Evolutionary conservation across 345 rosid species (phyloP), one percentile per base, ranked within the genome.

Genomic region (Lepidium sativum): DNA sequence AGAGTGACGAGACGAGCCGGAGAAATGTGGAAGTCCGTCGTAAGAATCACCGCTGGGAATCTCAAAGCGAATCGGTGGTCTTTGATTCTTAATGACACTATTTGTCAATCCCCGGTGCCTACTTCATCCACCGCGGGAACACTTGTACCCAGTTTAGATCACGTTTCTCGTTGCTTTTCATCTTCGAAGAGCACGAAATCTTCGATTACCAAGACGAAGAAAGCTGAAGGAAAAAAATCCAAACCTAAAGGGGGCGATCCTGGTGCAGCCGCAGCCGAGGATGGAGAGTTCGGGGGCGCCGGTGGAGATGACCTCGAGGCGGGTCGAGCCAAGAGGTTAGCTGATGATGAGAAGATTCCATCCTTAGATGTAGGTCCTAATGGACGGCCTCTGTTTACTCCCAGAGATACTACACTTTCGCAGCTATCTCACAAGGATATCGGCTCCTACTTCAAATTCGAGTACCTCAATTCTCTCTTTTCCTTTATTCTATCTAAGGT

Each of bases 361-460:
- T 84, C 95, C 15, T 80, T 86, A 4, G 86, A 90, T 65, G 79
- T 84, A 49, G 89, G 96, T 34, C 83, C 84, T 65, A 78, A 82
- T 37, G 80, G 82, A 18, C 77, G 80, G n/a, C 86, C 89, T 48
- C 86, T 94, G 59, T 94, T 94, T 77, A 86, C 97, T 67, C 70
- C 83, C 35, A 59, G 79, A 42, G 64, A 82, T 8, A 66, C 79
- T 13, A 69, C 82, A 0, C 83, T 94, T 33, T 88, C 99, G 45
- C 75, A 70, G 60, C 95, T 90, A 42, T 63, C 89, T 16, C 80
- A 80, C 63, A 75, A 63, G 43, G 92, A 94, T 63, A 42, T 80
- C 23, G 77, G 86, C 74, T 69, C 82, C 73, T 94, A 86, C 85
- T 80, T 90, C 85, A 90, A 81, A 58, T 81, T 94, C 83, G 82